These are phyloP conservation scores for Penicillium maclennaniae DNA, from an alignment of 495 filamentous ascomycete species.

Conservation along the genomic window DNA sequence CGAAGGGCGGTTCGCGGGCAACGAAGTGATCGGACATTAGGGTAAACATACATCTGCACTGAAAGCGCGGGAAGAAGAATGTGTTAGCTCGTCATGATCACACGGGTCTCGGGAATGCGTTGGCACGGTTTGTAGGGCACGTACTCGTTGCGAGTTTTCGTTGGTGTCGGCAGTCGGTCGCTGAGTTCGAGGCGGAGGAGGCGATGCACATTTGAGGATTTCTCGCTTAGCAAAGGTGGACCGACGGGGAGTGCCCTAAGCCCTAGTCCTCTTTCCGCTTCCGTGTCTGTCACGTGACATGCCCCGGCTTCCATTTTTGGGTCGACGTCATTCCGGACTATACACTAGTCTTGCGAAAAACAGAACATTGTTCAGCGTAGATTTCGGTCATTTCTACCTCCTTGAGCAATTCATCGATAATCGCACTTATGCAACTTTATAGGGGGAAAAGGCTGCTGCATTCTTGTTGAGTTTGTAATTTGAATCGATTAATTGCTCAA, in stretches of 20 bases:
- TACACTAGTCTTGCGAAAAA: not conserved
- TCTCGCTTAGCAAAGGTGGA: slow-evolving; percentile 48
- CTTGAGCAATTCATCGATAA: too few relatives aligned
- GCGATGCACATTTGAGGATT: slow-evolving; percentile 44
- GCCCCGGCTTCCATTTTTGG: slow-evolving; percentile 1
- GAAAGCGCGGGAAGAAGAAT: slow-evolving; percentile 37
- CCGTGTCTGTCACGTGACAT: slow-evolving; percentile 11
- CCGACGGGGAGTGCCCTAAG: slow-evolving; percentile 34
- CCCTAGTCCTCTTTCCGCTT: slow-evolving; percentile 29
- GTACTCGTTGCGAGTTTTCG: slow-evolving; percentile 59
- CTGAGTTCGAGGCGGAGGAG: slow-evolving; percentile 41
- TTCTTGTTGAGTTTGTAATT: not conserved
- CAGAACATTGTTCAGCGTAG: not conserved
- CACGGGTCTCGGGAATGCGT: slow-evolving; percentile 13
- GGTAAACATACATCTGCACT: slow-evolving; percentile 76
- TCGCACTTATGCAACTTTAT: too few relatives aligned
- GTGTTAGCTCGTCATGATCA: slow-evolving; percentile 33
- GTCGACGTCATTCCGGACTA: slow-evolving; percentile 1
- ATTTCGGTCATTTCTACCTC: not conserved
- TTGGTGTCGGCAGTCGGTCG: slow-evolving; percentile 49
- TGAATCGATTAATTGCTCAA: not conserved
- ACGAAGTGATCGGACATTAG: slow-evolving; percentile 16
- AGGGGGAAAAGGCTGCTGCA: not conserved
- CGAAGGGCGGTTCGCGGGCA: slow-evolving; percentile 10
- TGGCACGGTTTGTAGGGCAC: slow-evolving; percentile 25